Base-by-base conservation (phyloP, 2,329 filamentous ascomycete species). In the Penicillium sp. region DNA sequence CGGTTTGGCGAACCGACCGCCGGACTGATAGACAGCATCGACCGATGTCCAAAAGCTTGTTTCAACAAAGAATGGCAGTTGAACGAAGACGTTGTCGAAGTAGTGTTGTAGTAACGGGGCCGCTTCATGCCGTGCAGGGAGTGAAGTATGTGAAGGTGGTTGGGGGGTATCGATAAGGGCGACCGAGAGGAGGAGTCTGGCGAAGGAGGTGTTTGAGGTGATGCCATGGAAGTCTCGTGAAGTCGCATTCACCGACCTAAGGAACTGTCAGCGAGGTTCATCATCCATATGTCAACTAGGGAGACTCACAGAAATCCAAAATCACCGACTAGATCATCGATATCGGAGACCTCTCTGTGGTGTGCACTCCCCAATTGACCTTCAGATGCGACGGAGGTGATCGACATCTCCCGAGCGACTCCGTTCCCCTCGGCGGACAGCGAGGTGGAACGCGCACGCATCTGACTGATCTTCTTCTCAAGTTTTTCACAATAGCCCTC, bases 181-280 rank as follows among this genome's bases (percentile, higher is more conserved):
- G 5, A 93, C 89, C n/a, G 90, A 90, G 27, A 96, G 77, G 22
- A 97, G 88, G 18, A 97, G 81, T 34, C 90, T 87, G 24, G 92
- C 90, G 79, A 97, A 97, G 0, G 92, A 96, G 83, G 96, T 95
- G 66, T 90, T 91, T 56, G 86, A 88, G 29, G 89, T 87, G 54
- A 92, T 91, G 8, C 91, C 88, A 70, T 96, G 91, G 68, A 97
- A 97, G 72, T 97, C 94, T 67, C 92, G 84, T 1, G 92, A 93
- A 0, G 92, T 97, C 27, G 94, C 92, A 77, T 96, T 96, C 67
- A 99, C 90, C 5, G 93, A 91, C 52, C 91, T 64, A 41, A 42
- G 10, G 45, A 24, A 24, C 50, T 41, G 40, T 54, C n/a, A 54
- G 34, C 27, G 27, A 11, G 18, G n/a, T 36, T 4, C 5, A 34